phyloP scores from a whole-genome alignment of 2,329 filamentous ascomycete species.

The Westerdykella aurantiaca region DNA sequence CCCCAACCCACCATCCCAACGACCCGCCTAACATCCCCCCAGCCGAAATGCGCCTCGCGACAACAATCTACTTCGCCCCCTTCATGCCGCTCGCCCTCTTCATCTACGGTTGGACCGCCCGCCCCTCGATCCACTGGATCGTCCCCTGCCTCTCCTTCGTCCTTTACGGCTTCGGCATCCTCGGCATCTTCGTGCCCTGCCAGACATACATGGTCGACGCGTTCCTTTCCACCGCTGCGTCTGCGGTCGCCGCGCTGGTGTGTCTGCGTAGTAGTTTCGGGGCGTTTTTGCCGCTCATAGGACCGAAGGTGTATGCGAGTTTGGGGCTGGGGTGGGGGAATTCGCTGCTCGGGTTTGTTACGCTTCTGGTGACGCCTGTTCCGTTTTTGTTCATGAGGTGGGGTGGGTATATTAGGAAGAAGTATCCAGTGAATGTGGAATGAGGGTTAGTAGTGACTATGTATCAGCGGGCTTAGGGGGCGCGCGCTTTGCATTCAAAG shows the following conservation, averaged over 20 bases:
- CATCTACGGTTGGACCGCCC: conserved; percentile 18
- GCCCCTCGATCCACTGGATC: conserved; percentile 16
- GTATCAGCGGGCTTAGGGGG: too few species aligned
- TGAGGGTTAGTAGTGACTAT: not conserved
- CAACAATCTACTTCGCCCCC: conserved; percentile 41
- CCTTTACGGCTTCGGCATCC: conserved; percentile 14
- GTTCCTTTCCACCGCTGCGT: conserved; percentile 52
- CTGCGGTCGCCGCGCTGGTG: conserved; percentile 39
- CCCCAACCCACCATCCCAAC: not conserved
- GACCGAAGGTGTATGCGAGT: conserved; percentile 49
- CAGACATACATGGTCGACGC: conserved; percentile 58
- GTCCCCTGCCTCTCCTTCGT: conserved; percentile 16
- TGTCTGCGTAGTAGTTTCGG: conserved; percentile 46
- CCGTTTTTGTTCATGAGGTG: conserved; percentile 38
- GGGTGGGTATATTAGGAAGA: conserved; percentile 39
- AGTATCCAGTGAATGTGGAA: conserved; percentile 7
- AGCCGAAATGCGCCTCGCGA: conserved; percentile 37
- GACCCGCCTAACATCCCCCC: conserved; percentile 1
- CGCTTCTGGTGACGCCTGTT: conserved; percentile 37
- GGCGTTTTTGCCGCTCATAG: conserved; percentile 51
- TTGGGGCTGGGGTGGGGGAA: conserved; percentile 56
- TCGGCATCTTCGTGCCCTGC: conserved; percentile 21
- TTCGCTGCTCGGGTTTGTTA: conserved; percentile 46
- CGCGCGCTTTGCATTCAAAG: too few species aligned
- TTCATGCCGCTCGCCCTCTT: conserved; percentile 23